Percentiles rank a stretch among this genome's conserved stretches.
Evolutionary conservation across 352 stramenopile genomes (phyloP).

Genomic region (Phytophthora litchii): DNA sequence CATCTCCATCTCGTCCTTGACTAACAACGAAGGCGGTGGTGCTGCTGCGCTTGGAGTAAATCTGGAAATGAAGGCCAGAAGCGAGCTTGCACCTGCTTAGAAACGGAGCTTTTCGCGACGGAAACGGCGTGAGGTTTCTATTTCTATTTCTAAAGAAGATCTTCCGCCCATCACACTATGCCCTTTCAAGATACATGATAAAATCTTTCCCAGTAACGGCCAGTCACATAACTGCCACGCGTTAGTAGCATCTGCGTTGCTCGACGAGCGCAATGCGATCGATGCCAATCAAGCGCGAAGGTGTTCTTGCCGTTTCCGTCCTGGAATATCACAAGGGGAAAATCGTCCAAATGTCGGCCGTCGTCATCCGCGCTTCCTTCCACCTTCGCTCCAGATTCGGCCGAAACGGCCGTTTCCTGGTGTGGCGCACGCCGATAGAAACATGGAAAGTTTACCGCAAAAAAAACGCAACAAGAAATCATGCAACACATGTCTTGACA

Average conservation of each 20-base stretch:
- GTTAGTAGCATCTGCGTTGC: slow-evolving; percentile 4
- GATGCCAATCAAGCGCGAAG: slow-evolving; percentile 19
- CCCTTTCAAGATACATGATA: slow-evolving; percentile 33
- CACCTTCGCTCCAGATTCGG: slow-evolving; percentile 12
- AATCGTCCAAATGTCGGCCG: slow-evolving; percentile 4
- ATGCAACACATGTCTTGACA: slow-evolving; percentile 27
- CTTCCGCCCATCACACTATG: slow-evolving; percentile 38
- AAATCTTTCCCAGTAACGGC: slow-evolving; percentile 27
- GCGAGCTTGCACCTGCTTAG: slow-evolving; percentile 21
- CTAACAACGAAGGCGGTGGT: background rate
- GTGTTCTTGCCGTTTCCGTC: slow-evolving; percentile 16
- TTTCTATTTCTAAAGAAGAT: slow-evolving; percentile 31
- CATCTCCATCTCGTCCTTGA: slow-evolving; percentile 34
- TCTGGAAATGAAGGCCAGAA: slow-evolving; percentile 30
- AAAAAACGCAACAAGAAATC: slow-evolving; percentile 16
- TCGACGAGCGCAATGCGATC: background rate
- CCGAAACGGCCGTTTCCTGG: slow-evolving; percentile 25
- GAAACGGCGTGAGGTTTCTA: slow-evolving; percentile 39
- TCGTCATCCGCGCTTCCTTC: slow-evolving; percentile 13
- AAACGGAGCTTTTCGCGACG: slow-evolving; percentile 30
- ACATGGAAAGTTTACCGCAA: slow-evolving; percentile 30
- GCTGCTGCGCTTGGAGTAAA: slow-evolving; percentile 18
- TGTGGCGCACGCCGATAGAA: slow-evolving; percentile 23
- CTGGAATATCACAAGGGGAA: slow-evolving; percentile 2
- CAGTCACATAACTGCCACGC: slow-evolving; percentile 18